Evolutionary conservation across 805 yeast species (phyloP), one percentile per base, ranked within the genome.

Genomic region (Lipomyces kockii): DNA sequence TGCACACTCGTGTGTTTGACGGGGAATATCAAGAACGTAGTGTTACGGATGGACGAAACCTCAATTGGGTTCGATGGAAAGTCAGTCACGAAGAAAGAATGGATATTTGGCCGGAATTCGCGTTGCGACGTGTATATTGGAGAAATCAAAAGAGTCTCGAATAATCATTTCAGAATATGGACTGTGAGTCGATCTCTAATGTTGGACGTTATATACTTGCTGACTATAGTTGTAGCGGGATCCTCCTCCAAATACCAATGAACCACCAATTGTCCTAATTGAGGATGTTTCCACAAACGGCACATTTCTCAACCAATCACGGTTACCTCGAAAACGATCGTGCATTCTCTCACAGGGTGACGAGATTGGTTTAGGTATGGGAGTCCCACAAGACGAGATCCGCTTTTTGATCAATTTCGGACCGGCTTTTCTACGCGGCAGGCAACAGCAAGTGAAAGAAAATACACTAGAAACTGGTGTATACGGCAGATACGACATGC

Each of bases 321-420:
- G 91, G 61, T 78, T 94, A 22, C 91, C 88, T 29, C 90, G 89
- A 75, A 90, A 90, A 25, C 86, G 89, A 60, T 91, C 91, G 74
- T 91, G 91, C 76, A 86, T 94, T 64, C 78, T 95, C 51, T 87
- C 88, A 56, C 97, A 92, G 76, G 98, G 98, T 4, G 99, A 95
- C 78, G 97, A 92, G 75, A 89, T 95, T 51, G 85, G 93, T 0
- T 90, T 95, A 0, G 99, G 98, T 0, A 82, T 87, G 20, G 98
- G 98, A 4, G 89, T 93, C 0, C 83, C 89, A 1, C 81, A 82
- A 32, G 98, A 95, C 71, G 84, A 83, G 64, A 74, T 85, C 27
- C 77, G 84, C 54, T 80, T 86, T 63, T 81, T 86, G 2, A 81
- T 84, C 4, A 80, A 81, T 64, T 76, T 84, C 27, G 82, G 84